Evolutionary conservation across 345 rosid species (phyloP).

Genomic region (Sonneratia caseolaris): DNA sequence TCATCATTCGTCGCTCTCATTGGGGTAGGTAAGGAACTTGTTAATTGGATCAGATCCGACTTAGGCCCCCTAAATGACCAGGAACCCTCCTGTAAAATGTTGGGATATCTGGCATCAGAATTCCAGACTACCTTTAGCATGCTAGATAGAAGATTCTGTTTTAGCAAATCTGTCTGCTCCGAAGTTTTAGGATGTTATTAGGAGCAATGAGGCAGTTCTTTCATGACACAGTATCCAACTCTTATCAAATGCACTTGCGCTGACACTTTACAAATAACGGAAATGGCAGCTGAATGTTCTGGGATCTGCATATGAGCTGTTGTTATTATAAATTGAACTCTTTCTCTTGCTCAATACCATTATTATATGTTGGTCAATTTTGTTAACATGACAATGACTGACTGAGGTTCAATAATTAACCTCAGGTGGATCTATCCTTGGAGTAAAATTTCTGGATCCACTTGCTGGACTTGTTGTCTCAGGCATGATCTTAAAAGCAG

Average conservation of each 20-base stretch:
- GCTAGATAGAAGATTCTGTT: neutral
- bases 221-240: neutral
- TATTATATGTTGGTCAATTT: neutral
- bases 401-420: neutral
- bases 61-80: neutral
- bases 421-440: constrained; percentile 84
- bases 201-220: neutral
- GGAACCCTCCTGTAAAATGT: neutral
- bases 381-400: neutral
- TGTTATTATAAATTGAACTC: no score
- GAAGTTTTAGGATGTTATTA: neutral
- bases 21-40: constrained; percentile 60
- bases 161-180: neutral
- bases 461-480: constrained; percentile 90
- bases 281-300: neutral
- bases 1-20: constrained; percentile 85
- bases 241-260: neutral
- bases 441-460: constrained; percentile 78
- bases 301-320: neutral
- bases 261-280: neutral
- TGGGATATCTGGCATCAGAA: neutral
- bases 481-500: constrained; percentile 78
- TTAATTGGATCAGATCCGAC: neutral
- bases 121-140: neutral
- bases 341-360: neutral